Conservation (phyloP, 805 yeast species). For the Lipomyces starkeyi region DNA sequence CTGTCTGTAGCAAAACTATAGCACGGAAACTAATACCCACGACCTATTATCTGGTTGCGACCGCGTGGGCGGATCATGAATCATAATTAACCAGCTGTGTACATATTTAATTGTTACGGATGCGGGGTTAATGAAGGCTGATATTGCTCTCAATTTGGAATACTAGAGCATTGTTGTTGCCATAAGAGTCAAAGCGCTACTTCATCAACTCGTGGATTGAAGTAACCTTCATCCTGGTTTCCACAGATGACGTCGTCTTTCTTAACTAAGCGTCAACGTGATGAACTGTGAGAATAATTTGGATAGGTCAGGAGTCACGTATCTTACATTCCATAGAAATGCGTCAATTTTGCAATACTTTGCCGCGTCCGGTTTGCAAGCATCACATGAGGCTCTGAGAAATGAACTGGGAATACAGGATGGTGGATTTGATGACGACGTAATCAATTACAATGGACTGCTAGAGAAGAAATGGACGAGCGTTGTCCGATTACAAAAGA, state of each 20-base stretch:
- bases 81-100: background rate
- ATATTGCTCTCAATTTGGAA: background rate
- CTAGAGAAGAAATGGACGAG: conserved; percentile 88
- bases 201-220: background rate
- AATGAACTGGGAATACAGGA: conserved; percentile 15
- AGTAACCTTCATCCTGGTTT: background rate
- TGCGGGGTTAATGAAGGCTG: background rate
- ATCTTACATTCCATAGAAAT: conserved; percentile 13
- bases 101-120: background rate
- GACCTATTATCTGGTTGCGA: background rate
- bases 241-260: conserved; percentile 25
- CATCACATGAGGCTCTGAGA: conserved; percentile 17
- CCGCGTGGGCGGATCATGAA: background rate
- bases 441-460: conserved; percentile 40
- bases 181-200: background rate
- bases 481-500: conserved; percentile 77
- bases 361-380: conserved; percentile 17
- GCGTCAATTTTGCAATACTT: conserved; percentile 27
- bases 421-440: conserved; percentile 6
- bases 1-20: background rate
- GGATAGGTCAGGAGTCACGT: background rate
- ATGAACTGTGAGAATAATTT: conserved; percentile 29
- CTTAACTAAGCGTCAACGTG: conserved; percentile 34
- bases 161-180: background rate
- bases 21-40: no score